Percentiles rank a stretch among this genome's conserved stretches.
These are phyloP conservation scores for Bolboschoenus planiculmis DNA, from an alignment of 176 grass and related monocot species.

Conservation along the genomic window DNA sequence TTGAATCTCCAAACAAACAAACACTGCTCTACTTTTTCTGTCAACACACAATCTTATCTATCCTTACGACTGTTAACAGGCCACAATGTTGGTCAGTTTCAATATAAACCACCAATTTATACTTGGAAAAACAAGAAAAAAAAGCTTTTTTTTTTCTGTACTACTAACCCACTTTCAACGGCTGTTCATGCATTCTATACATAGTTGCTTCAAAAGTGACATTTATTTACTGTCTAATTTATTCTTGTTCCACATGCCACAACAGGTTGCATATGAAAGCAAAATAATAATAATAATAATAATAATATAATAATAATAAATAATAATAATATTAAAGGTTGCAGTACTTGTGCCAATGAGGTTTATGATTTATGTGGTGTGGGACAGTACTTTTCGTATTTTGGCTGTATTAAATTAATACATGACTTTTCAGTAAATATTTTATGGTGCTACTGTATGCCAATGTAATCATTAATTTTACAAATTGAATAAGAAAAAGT, in stretches of 20 bases:
- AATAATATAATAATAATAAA: no score
- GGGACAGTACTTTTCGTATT: neutral
- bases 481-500: no score
- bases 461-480: no score
- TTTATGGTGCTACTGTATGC: no score
- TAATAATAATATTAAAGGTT: no score
- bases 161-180: slow-evolving; percentile 16
- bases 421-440: no score
- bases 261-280: neutral
- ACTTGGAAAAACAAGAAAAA: neutral
- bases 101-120: slow-evolving; percentile 12
- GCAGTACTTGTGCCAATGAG: neutral
- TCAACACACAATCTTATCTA: neutral
- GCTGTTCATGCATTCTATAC: neutral
- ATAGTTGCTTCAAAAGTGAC: neutral
- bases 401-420: no score
- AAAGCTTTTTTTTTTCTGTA: neutral
- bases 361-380: no score
- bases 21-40: neutral
- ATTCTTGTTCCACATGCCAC: neutral
- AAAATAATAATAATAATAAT: no score
- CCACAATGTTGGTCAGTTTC: neutral
- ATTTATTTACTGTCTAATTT: neutral
- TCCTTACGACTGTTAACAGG: neutral
- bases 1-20: neutral